Evolutionary conservation across 371 early-diverging fungal genomes (phyloP).

Genomic region (Mucor piriformis): DNA sequence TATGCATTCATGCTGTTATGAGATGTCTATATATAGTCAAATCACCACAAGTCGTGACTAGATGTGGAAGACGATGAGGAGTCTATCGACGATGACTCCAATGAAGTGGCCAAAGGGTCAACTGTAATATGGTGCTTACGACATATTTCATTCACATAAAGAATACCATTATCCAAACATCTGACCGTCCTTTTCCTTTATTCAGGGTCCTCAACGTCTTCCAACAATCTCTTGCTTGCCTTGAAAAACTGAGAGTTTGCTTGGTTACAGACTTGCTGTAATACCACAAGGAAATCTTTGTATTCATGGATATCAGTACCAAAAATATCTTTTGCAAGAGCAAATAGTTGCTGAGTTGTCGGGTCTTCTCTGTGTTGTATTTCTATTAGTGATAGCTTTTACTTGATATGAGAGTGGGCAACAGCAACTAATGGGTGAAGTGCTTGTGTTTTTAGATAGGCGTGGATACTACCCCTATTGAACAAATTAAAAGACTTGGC

Average conservation of each 20-base stretch:
- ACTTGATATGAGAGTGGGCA: constrained; percentile 1
- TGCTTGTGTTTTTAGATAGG: background rate
- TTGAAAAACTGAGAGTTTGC: constrained; percentile 7
- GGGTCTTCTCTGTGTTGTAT: constrained; percentile 4
- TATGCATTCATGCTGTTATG: too few relatives aligned
- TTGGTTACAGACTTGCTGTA: constrained; percentile 10
- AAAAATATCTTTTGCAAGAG: constrained; percentile 7
- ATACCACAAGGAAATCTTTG: background rate
- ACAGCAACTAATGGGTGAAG: constrained; percentile 3
- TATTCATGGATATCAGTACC: background rate
- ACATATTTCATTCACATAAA: constrained; percentile 13
- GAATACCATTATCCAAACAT: constrained; percentile 12
- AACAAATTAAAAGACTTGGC: constrained; percentile 8
- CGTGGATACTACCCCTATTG: constrained; percentile 6
- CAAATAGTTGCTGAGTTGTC: background rate
- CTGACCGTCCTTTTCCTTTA: constrained; percentile 5
- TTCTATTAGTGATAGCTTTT: constrained; percentile 5
- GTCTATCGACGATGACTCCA: constrained; percentile 1
- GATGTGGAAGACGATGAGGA: constrained; percentile 9
- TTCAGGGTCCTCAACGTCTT: constrained; percentile 10
- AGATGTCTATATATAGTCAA: too few relatives aligned
- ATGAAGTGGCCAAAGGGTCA: constrained; percentile 11
- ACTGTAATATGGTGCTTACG: constrained; percentile 10
- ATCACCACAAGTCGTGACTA: constrained; percentile 1
- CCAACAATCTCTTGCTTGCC: constrained; percentile 14